phyloP scores from a whole-genome alignment of 2,329 filamentous ascomycete species.

The Amauroascus verrucosus region DNA sequence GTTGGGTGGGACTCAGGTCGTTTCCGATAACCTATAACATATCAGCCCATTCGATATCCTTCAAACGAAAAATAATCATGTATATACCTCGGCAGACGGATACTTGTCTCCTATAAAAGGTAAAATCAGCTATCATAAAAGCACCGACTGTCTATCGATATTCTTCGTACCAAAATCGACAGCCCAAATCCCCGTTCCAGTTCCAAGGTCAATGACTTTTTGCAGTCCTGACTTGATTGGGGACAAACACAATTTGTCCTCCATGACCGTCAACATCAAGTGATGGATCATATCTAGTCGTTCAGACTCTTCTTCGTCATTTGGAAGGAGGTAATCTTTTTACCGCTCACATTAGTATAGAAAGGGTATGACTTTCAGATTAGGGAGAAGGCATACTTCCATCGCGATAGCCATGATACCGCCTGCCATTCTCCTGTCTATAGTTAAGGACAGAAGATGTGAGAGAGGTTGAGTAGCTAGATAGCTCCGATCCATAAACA shows the following conservation, averaged over 20 bases:
- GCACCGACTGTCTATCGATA: neutral
- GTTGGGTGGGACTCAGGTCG: slow-evolving; percentile 16
- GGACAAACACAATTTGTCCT: slow-evolving; percentile 37
- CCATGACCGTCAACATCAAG: slow-evolving; percentile 40
- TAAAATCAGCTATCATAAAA: neutral
- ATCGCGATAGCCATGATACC: slow-evolving; percentile 16
- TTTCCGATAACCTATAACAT: slow-evolving; percentile 14
- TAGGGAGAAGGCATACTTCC: slow-evolving; percentile 10
- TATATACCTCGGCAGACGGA: slow-evolving; percentile 10
- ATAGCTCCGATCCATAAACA: neutral
- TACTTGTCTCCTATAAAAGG: slow-evolving; percentile 7
- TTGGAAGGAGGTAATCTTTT: slow-evolving; percentile 19
- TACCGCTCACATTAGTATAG: neutral
- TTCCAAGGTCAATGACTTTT: slow-evolving; percentile 42
- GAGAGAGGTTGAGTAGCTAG: slow-evolving; percentile 9
- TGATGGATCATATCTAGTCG: slow-evolving; percentile 24
- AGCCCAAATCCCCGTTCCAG: slow-evolving; percentile 36
- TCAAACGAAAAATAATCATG: neutral
- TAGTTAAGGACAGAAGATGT: slow-evolving; percentile 15
- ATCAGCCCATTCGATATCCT: neutral
- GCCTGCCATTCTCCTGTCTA: slow-evolving; percentile 18
- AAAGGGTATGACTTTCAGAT: neutral
- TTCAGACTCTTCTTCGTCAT: slow-evolving; percentile 18
- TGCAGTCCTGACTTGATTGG: slow-evolving; percentile 32
- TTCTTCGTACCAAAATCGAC: slow-evolving; percentile 21